phyloP scores from a whole-genome alignment of 2,329 filamentous ascomycete genomes.

The Pyricularia grisea region DNA sequence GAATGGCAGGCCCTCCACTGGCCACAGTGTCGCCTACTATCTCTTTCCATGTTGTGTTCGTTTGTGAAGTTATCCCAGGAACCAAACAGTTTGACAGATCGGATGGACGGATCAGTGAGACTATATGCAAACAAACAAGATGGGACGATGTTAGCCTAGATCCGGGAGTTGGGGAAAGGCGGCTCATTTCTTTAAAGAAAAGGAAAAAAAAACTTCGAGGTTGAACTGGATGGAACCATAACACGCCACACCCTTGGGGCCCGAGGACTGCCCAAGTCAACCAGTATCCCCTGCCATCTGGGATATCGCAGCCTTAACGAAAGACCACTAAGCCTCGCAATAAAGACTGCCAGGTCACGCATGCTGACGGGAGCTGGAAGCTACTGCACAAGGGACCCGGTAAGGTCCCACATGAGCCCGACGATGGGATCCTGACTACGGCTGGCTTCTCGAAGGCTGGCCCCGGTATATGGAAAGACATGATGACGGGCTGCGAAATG shows the following conservation, averaged over 20 bases:
- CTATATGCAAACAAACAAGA: background rate
- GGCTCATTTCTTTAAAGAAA: conserved; percentile 5
- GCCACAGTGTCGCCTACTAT: conserved; percentile 61
- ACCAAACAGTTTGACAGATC: conserved; percentile 71
- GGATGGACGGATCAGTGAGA: conserved; percentile 34
- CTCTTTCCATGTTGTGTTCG: conserved; percentile 72
- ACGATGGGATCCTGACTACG: background rate
- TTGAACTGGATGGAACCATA: background rate
- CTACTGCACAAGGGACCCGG: background rate
- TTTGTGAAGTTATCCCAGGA: conserved; percentile 92
- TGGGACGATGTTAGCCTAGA: background rate
- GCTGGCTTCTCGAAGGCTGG: background rate
- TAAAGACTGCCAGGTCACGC: background rate
- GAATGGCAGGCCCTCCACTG: conserved; percentile 84
- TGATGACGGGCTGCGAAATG: background rate
- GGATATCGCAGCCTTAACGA: background rate
- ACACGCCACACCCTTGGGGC: background rate
- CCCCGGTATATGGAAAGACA: background rate
- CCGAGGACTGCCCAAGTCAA: background rate
- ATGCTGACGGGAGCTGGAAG: background rate
- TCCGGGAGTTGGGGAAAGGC: background rate
- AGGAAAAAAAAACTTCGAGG: conserved; percentile 4
- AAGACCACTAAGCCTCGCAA: background rate
- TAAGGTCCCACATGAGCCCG: background rate
- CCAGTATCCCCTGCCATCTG: background rate